These are phyloP conservation scores for Pestalotiopsis sp. DNA, from an alignment of 2,329 filamentous ascomycete genomes.

Conservation along the genomic window DNA sequence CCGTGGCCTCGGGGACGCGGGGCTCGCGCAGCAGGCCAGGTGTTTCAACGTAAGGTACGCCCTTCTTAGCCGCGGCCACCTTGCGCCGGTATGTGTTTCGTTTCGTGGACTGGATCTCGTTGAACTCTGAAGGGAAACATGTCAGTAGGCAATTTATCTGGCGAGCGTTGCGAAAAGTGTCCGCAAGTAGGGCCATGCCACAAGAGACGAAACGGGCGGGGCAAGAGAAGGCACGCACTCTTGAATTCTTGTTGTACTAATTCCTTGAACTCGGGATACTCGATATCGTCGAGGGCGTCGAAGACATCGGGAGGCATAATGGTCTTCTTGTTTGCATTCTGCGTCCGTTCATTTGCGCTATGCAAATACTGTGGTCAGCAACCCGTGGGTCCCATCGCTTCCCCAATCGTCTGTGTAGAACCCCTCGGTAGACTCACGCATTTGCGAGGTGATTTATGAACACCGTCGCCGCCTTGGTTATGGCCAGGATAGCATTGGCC, in stretches of 20 bases:
- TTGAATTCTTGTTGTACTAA: constrained; percentile 75
- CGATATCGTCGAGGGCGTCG: constrained; percentile 74
- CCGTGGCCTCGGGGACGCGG: constrained; percentile 19
- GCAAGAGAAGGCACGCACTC: constrained; percentile 51
- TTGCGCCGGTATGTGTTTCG: constrained; percentile 73
- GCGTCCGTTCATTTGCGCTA: constrained; percentile 75
- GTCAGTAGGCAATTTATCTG: not conserved
- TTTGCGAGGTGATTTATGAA: constrained; percentile 81
- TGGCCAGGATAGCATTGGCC: constrained; percentile 76
- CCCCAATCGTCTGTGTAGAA: not conserved
- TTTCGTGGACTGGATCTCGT: constrained; percentile 73
- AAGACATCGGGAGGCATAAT: constrained; percentile 77
- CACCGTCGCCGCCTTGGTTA: constrained; percentile 81
- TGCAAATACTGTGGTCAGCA: not conserved
- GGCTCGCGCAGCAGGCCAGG: constrained; percentile 26
- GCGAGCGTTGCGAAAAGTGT: not conserved
- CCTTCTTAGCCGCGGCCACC: constrained; percentile 65
- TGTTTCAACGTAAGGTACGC: constrained; percentile 32
- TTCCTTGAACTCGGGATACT: constrained; percentile 72
- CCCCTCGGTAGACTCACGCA: constrained; percentile 56
- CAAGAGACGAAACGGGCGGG: not conserved
- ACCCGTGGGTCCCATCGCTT: not conserved
- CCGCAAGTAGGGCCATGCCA: not conserved
- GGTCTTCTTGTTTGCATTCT: constrained; percentile 72
- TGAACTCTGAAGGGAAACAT: constrained; percentile 61